phyloP scores from a whole-genome alignment of 192 early-diverging fungal species.

The Fimicolochytrium jonesii region DNA sequence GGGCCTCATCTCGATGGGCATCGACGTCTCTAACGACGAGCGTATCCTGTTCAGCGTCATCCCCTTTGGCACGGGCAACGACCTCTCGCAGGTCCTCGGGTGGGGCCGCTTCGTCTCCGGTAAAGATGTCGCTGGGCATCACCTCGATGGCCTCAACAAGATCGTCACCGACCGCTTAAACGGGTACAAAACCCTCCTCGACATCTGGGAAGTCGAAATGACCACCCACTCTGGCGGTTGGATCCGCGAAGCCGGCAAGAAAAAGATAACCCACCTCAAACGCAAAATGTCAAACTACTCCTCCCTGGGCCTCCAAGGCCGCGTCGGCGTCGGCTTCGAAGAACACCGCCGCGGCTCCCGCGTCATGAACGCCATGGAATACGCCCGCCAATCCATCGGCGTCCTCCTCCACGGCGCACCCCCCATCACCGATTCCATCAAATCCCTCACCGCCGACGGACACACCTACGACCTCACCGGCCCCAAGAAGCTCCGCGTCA shows the following conservation, averaged over 20 bases:
- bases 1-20: slow-evolving; percentile 53
- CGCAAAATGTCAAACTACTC: slow-evolving; percentile 70
- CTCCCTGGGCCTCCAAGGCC: slow-evolving; percentile 69
- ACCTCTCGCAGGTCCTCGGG: slow-evolving; percentile 69
- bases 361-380: slow-evolving; percentile 61
- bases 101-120: slow-evolving; percentile 67
- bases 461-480: slow-evolving; percentile 40
- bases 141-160: slow-evolving; percentile 52
- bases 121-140: slow-evolving; percentile 54
- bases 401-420: slow-evolving; percentile 59
- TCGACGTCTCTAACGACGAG: slow-evolving; percentile 47
- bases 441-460: slow-evolving; percentile 50
- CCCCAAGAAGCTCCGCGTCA: slow-evolving; percentile 39
- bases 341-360: slow-evolving; percentile 61
- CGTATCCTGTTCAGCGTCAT: slow-evolving; percentile 46
- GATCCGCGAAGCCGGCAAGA: slow-evolving; percentile 57
- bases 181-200: slow-evolving; percentile 60
- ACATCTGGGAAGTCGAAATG: slow-evolving; percentile 66
- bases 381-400: slow-evolving; percentile 57
- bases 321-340: slow-evolving; percentile 69
- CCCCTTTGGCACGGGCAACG: slow-evolving; percentile 74
- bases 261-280: slow-evolving; percentile 44
- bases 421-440: slow-evolving; percentile 56
- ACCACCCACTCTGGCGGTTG: slow-evolving; percentile 57
- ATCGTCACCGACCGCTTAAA: slow-evolving; percentile 56